Conservation (phyloP, 2,329 filamentous ascomycete genomes). For the Apiospora pterosperma region DNA sequence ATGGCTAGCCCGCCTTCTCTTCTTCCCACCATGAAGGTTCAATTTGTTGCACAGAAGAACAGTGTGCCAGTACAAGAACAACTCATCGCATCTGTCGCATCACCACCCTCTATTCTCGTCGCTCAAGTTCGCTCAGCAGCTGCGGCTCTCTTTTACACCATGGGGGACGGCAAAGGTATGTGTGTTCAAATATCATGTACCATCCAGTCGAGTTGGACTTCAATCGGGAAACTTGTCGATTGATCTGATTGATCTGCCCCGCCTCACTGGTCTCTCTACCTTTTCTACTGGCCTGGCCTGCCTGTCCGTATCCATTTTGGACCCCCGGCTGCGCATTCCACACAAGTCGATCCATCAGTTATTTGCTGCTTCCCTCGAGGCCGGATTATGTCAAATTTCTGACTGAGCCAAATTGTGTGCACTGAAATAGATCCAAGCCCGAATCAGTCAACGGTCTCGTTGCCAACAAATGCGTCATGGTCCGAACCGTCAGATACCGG, state of each 20-base stretch:
- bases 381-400: not conserved
- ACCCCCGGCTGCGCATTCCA: not conserved
- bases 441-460: not conserved
- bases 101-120: constrained; percentile 1
- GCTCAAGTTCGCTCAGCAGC: constrained; percentile 6
- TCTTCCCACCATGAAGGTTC: not conserved
- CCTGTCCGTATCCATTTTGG: not conserved
- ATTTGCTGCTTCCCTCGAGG: not conserved
- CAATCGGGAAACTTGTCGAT: not conserved
- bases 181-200: not conserved
- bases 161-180: constrained; percentile 10
- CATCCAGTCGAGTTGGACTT: not conserved
- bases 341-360: not conserved
- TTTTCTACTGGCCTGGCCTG: too few species aligned
- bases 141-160: constrained; percentile 8
- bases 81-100: not conserved
- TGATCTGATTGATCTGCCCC: not conserved
- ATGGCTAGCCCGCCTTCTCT: not conserved
- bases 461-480: not conserved
- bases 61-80: not conserved
- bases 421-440: not conserved
- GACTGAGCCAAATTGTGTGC: not conserved
- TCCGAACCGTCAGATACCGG: not conserved
- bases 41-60: not conserved
- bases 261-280: too few species aligned